Evolutionary conservation across 257 asterid genomes (phyloP), one percentile per base, ranked within the genome.

Genomic region (Fraxinus excelsior): DNA sequence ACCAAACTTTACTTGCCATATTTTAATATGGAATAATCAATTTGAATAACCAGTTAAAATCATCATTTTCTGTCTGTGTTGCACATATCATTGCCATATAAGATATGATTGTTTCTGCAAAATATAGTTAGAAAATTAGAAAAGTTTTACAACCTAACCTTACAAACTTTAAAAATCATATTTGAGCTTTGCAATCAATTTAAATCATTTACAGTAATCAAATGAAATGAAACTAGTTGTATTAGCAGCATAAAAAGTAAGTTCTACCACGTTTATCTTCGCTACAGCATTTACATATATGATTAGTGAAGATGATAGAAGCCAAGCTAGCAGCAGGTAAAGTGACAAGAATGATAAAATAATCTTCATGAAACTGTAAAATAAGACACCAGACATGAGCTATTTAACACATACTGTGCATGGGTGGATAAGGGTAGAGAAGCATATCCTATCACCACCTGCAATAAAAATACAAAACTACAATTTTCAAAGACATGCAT

Each of bases 381-480:
- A 58, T 67, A 67, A 66, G 74, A 81, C 81, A 42, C 72, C 31
- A 44, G 76, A 64, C 70, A 74, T 38, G 5, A 49, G 75, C 51
- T 25, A 42, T 46, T 38, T 58, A 60, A 84, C 73, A 82, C 97
- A 78, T 96, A 96, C 99, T 93, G 97, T 14, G 91, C 97, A 83
- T 93, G 92, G 53, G 94, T 79, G 53, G 98, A 91, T 82, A 96
- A 84, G 44, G 99, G 93, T 77, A 96, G 97, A 42, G 94, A 76
- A 67, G 99, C 94, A 74, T 96, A 96, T 90, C 99, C 99, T 64
- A 95, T 85, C 58, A 92, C 88, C 85, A 92, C 97, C 99, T 94
- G 96, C 90, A 88, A 73, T 71, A 32, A 68, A 86, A 62, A 64
- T 18, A 74, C 76, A 84, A 79, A 67, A 62, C 71, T 38, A 71